phyloP scores from a whole-genome alignment of 768 basidiomycete genomes.

The Rhizopogon salebrosus region DNA sequence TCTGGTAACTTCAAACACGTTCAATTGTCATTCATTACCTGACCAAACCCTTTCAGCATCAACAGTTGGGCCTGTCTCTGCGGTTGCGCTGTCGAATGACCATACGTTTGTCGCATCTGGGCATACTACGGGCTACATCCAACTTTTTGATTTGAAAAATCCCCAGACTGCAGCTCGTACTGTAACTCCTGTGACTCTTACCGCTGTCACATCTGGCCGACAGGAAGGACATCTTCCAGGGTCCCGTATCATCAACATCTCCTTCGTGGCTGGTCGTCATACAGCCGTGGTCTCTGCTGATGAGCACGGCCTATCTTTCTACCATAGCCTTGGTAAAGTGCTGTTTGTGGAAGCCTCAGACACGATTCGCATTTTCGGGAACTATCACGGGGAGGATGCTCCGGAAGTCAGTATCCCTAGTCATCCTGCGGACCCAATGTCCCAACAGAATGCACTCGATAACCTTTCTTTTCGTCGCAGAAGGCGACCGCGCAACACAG shows the following conservation, averaged over 20 bases:
- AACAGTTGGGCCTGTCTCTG: conserved; percentile 73
- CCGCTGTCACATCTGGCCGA: conserved; percentile 67
- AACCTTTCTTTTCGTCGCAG: conserved; percentile 29
- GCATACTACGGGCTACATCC: conserved; percentile 78
- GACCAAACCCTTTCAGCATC: conserved; percentile 39
- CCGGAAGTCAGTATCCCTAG: conserved; percentile 5
- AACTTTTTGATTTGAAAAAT: conserved; percentile 76
- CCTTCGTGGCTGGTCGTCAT: conserved; percentile 87
- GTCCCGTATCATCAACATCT: conserved; percentile 74
- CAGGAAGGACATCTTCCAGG: conserved; percentile 83
- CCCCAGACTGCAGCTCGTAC: conserved; percentile 64
- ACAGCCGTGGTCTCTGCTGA: conserved; percentile 92
- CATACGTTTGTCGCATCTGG: conserved; percentile 91
- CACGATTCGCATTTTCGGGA: conserved; percentile 88
- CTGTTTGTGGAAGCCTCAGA: conserved; percentile 94
- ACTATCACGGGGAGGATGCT: conserved; percentile 61
- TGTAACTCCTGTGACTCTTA: conserved; percentile 63
- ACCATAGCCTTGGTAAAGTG: conserved; percentile 90
- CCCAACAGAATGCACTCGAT: conserved; percentile 16
- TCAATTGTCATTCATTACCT: conserved; percentile 8
- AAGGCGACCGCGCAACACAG: conserved; percentile 52
- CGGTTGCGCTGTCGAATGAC: conserved; percentile 86
- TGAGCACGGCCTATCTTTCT: conserved; percentile 88
- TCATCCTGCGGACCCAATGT: conserved; percentile 2
- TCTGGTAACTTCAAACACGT: conserved; percentile 42